Percentiles rank a stretch among this genome's conserved stretches.
Conservation (phyloP, 306 rosid species). For the Benincasa hispida region DNA sequence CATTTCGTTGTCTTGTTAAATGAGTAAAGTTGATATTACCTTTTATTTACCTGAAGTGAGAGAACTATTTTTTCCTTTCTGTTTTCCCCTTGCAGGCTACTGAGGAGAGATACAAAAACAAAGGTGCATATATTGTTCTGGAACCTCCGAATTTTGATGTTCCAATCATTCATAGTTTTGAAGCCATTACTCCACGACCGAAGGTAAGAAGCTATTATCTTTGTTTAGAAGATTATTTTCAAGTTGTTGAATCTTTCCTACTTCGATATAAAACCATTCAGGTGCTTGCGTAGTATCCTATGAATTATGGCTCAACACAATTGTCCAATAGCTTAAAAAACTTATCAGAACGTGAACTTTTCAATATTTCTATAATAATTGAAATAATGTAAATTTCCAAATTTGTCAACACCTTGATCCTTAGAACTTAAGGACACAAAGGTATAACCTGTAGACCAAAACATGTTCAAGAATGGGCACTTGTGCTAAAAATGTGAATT, state of each 20-base stretch:
- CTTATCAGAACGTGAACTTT: background rate
- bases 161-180: conserved; percentile 59
- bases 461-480: background rate
- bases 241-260: background rate
- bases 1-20: background rate
- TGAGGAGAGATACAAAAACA: conserved; percentile 53
- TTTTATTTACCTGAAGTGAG: background rate
- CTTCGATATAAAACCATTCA: background rate
- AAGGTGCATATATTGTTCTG: conserved; percentile 71
- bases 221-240: background rate
- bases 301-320: background rate
- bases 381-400: background rate
- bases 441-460: no score
- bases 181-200: conserved; percentile 71
- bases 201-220: conserved; percentile 30
- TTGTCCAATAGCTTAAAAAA: background rate
- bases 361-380: background rate
- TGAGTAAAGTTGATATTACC: background rate
- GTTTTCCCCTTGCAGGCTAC: conserved; percentile 43
- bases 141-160: conserved; percentile 61
- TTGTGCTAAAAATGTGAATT: no score
- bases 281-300: background rate
- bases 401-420: background rate
- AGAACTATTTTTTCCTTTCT: background rate
- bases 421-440: no score